Conservation (phyloP, 2,329 filamentous ascomycete species). For the Aspergillus piperis region DNA sequence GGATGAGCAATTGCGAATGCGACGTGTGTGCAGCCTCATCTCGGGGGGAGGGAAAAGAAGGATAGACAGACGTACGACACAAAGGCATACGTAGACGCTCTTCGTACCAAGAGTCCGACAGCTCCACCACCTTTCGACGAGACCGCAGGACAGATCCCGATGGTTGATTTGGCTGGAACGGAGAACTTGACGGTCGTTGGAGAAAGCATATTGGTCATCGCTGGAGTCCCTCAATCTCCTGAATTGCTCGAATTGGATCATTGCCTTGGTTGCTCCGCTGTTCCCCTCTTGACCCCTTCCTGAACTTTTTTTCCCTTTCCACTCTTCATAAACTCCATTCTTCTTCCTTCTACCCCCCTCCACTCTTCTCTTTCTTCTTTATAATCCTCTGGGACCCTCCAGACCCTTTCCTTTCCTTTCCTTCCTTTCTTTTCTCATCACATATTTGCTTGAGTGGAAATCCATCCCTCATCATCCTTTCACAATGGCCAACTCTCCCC, state of each 20-base stretch:
- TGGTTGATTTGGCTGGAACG: constrained; percentile 14
- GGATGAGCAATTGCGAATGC: neutral
- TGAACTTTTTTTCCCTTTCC: neutral
- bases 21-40: neutral
- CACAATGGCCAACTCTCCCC: constrained; percentile 60
- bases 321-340: neutral
- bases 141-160: constrained; percentile 5
- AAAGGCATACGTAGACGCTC: constrained; percentile 18
- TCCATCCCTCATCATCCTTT: constrained; percentile 5
- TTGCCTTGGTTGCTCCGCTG: neutral
- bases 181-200: neutral
- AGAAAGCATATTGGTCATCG: neutral
- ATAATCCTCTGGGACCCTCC: constrained; percentile 7
- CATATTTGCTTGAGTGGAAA: neutral
- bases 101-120: constrained; percentile 8
- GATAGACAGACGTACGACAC: neutral
- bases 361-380: constrained; percentile 8
- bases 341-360: constrained; percentile 3
- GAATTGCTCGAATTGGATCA: constrained; percentile 6
- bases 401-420: constrained; percentile 13
- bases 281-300: neutral
- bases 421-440: neutral
- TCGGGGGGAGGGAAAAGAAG: neutral
- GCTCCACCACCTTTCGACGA: constrained; percentile 20
- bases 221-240: constrained; percentile 11